These are phyloP conservation scores for Talaromyces islandicus DNA, from an alignment of 2,329 filamentous ascomycete genomes.

Conservation along the genomic window DNA sequence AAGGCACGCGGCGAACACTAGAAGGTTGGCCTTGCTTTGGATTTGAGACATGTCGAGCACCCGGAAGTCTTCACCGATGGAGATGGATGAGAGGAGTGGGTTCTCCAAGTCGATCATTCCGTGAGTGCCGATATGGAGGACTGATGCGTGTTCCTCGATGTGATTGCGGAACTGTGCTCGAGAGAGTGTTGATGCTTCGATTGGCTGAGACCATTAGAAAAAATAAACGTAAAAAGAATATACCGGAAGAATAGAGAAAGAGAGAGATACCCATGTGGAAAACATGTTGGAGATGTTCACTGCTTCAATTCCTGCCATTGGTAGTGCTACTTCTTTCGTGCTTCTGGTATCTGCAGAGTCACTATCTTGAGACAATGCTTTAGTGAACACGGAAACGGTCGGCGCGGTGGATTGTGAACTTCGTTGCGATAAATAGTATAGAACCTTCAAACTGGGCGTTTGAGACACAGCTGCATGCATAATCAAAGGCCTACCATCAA, in stretches of 20 bases:
- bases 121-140: slow-evolving; percentile 21
- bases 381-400: slow-evolving; percentile 19
- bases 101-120: slow-evolving; percentile 16
- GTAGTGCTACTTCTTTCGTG: slow-evolving; percentile 14
- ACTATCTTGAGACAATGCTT: slow-evolving; percentile 12
- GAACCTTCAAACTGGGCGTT: slow-evolving; percentile 18
- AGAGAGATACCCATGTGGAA: slow-evolving; percentile 13
- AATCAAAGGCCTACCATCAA: slow-evolving; percentile 16
- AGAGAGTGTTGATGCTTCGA: slow-evolving; percentile 19
- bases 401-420: slow-evolving; percentile 12
- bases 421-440: slow-evolving; percentile 17
- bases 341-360: background rate
- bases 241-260: background rate
- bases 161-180: slow-evolving; percentile 17
- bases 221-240: background rate
- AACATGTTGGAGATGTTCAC: slow-evolving; percentile 20
- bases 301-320: slow-evolving; percentile 21
- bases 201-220: slow-evolving; percentile 11
- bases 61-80: slow-evolving; percentile 19
- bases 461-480: slow-evolving; percentile 18
- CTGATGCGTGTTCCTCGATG: slow-evolving; percentile 15
- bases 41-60: slow-evolving; percentile 19
- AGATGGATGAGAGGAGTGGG: slow-evolving; percentile 20
- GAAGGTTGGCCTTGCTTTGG: slow-evolving; percentile 16
- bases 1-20: slow-evolving; percentile 21